These are phyloP conservation scores for Plasmodium gonderi DNA, from an alignment of 169 alveolate species.

Conservation along the genomic window DNA sequence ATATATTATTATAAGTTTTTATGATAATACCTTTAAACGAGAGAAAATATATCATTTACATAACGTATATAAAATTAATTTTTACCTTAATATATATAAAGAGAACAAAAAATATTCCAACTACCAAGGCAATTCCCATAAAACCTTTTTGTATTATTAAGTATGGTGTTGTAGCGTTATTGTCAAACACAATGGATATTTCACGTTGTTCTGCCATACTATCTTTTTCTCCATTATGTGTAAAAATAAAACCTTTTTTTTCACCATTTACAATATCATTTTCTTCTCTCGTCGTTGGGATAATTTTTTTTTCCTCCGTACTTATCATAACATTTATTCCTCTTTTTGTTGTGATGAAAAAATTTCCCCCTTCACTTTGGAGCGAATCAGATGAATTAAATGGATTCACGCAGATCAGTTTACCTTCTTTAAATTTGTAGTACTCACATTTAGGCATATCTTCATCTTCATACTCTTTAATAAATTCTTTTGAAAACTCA, in stretches of 20 bases:
- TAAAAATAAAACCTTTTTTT: no score
- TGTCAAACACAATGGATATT: background rate
- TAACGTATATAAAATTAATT: background rate
- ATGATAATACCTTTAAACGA: background rate
- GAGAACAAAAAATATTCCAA: background rate
- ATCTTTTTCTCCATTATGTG: no score
- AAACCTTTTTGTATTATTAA: background rate
- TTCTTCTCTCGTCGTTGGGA: no score
- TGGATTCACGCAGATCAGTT: background rate
- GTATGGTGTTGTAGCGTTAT: background rate
- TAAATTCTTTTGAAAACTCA: background rate
- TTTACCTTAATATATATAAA: background rate
- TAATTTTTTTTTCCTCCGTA: no score
- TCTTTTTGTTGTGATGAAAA: background rate
- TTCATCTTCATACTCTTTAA: background rate
- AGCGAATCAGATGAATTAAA: background rate
- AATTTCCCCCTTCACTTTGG: background rate
- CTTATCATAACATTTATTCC: background rate
- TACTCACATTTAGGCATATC: background rate
- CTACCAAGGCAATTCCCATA: background rate
- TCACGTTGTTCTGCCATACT: background rate
- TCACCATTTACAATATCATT: no score
- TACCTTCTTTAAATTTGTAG: background rate
- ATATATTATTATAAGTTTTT: background rate
- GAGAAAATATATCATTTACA: background rate